phyloP scores from a whole-genome alignment of 352 stramenopile species.

The Plasmopara muralis region DNA sequence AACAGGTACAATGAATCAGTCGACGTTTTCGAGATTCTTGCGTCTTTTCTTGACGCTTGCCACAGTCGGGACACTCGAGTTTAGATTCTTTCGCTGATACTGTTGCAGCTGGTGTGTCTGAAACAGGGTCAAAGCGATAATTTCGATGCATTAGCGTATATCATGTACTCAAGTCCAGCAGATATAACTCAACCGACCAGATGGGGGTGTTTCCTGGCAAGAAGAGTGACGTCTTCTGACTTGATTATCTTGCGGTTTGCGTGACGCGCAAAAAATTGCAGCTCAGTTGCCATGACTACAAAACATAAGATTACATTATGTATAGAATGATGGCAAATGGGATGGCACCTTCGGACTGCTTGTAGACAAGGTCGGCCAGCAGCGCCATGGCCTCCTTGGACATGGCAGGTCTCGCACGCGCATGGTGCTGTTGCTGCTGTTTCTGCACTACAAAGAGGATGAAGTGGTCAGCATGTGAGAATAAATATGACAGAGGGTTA shows the following conservation, averaged over 20 bases:
- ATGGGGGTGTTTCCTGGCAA: slow-evolving; percentile 50
- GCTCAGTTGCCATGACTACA: slow-evolving; percentile 61
- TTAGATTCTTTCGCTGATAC: slow-evolving; percentile 47
- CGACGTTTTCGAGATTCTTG: slow-evolving; percentile 23
- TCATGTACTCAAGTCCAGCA: background rate
- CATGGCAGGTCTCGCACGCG: slow-evolving; percentile 30
- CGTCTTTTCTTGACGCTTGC: slow-evolving; percentile 25
- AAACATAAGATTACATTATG: background rate
- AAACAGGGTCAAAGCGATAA: background rate
- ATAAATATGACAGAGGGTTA: background rate
- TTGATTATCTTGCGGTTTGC: slow-evolving; percentile 72
- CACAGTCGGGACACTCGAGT: slow-evolving; percentile 5
- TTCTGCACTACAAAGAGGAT: slow-evolving; percentile 30
- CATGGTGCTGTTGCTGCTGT: slow-evolving; percentile 39
- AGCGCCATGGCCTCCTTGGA: slow-evolving; percentile 65
- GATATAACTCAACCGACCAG: slow-evolving; percentile 25
- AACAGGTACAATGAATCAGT: slow-evolving; percentile 36
- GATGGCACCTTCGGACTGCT: slow-evolving; percentile 46
- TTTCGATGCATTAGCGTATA: background rate
- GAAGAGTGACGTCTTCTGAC: slow-evolving; percentile 57
- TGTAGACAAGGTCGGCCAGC: slow-evolving; percentile 57
- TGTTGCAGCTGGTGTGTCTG: slow-evolving; percentile 51
- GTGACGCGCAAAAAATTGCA: slow-evolving; percentile 71
- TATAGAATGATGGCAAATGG: background rate
- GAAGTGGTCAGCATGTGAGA: background rate